Evolutionary conservation across 768 basidiomycete species (phyloP).

Genomic region (Hygrophorus pudorinus): DNA sequence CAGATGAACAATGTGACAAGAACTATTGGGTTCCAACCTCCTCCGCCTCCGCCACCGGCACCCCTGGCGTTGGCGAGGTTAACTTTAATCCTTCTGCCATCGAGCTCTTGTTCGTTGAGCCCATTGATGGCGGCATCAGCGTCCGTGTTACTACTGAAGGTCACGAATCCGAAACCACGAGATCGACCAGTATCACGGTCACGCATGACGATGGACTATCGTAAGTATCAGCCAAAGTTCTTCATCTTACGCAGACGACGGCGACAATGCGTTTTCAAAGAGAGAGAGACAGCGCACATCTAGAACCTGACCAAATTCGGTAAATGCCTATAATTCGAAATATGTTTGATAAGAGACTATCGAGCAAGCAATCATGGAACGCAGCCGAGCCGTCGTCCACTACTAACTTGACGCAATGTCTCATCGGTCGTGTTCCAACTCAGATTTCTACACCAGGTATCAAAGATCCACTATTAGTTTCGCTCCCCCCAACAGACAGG

Average conservation of each 20-base stretch:
- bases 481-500: constrained; percentile 33
- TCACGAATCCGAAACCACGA: constrained; percentile 96
- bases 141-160: constrained; percentile 49
- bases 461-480: constrained; percentile 51
- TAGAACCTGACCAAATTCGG: constrained; percentile 66
- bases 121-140: constrained; percentile 67
- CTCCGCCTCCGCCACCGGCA: constrained; percentile 27
- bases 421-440: constrained; percentile 97
- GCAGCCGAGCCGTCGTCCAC: constrained; percentile 29
- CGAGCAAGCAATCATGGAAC: constrained; percentile 14
- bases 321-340: constrained; percentile 71
- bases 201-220: constrained; percentile 93
- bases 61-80: constrained; percentile 73
- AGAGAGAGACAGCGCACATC: constrained; percentile 70
- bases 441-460: constrained; percentile 67
- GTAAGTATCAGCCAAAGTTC: constrained; percentile 27
- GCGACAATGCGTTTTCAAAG: constrained; percentile 12
- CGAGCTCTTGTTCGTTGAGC: constrained; percentile 87
- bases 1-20: constrained; percentile 4
- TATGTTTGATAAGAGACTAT: constrained; percentile 42
- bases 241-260: constrained; percentile 19
- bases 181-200: constrained; percentile 97
- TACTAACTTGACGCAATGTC: constrained; percentile 77
- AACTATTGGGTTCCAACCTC: constrained; percentile 9
- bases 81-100: constrained; percentile 84